phyloP scores from a whole-genome alignment of 176 grass and related monocot genomes.

The Urochloa ruziziensis region DNA sequence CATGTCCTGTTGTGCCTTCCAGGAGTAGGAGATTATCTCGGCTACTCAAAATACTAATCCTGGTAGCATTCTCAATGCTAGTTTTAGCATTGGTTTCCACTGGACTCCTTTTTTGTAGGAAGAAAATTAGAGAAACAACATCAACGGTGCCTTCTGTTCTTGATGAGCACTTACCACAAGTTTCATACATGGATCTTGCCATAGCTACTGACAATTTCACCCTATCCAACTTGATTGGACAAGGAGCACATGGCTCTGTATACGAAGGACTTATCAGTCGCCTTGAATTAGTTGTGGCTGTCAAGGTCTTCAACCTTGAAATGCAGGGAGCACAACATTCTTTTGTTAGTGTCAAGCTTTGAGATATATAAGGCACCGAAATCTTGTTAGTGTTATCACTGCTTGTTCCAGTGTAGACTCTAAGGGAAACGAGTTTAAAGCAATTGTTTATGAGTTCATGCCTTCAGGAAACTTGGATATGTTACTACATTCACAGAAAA shows the following conservation, averaged over 20 bases:
- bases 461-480: slow-evolving; percentile 21
- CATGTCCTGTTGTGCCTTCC: slow-evolving; percentile 7
- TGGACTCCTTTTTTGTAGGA: neutral
- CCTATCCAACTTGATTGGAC: slow-evolving; percentile 26
- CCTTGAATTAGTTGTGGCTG: neutral
- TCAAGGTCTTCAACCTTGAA: slow-evolving; percentile 41
- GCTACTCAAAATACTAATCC: slow-evolving; percentile 5
- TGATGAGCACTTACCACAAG: neutral
- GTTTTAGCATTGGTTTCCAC: neutral
- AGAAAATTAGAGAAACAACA: neutral
- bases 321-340: neutral
- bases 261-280: slow-evolving; percentile 24
- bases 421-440: slow-evolving; percentile 40
- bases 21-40: neutral
- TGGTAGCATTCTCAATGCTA: neutral
- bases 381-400: slow-evolving; percentile 37
- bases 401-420: slow-evolving; percentile 36
- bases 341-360: slow-evolving; percentile 43
- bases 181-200: slow-evolving; percentile 36
- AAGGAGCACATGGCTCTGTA: slow-evolving; percentile 21
- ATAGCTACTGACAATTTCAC: slow-evolving; percentile 32
- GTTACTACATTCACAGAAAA: slow-evolving; percentile 8
- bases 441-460: slow-evolving; percentile 42
- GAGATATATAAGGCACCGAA: slow-evolving; percentile 34
- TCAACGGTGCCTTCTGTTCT: neutral